Conservation (phyloP, 805 yeast species). For the Cyberlindnera mississippiensis region DNA sequence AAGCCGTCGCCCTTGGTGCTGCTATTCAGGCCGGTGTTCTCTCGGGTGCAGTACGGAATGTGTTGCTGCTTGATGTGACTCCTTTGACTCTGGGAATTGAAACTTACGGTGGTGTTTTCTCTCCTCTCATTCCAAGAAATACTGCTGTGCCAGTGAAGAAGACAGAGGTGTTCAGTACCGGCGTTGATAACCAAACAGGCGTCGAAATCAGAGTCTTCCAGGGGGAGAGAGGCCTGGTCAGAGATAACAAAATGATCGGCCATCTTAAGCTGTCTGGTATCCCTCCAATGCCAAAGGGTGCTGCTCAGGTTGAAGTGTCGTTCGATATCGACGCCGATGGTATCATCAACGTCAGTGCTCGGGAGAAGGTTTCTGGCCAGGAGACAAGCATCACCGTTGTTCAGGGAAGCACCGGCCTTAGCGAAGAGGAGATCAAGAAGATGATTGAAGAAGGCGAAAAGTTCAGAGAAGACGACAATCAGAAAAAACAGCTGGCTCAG, state of each 20-base stretch:
- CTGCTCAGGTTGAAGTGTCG: slow-evolving; percentile 72
- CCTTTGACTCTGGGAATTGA: slow-evolving; percentile 82
- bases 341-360: slow-evolving; percentile 74
- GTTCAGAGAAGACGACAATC: slow-evolving; percentile 56
- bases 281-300: slow-evolving; percentile 75
- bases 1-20: slow-evolving; percentile 89
- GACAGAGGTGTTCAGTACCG: slow-evolving; percentile 73
- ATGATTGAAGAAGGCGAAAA: slow-evolving; percentile 64
- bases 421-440: slow-evolving; percentile 61
- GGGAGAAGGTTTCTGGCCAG: slow-evolving; percentile 73
- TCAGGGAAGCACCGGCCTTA: slow-evolving; percentile 58
- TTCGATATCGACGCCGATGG: slow-evolving; percentile 85
- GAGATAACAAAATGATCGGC: slow-evolving; percentile 74
- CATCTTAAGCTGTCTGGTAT: slow-evolving; percentile 68
- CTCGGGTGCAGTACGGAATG: slow-evolving; percentile 79
- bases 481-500: slow-evolving; percentile 58
- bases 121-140: slow-evolving; percentile 74
- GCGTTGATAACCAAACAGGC: slow-evolving; percentile 82
- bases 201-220: slow-evolving; percentile 76
- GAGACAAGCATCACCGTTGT: slow-evolving; percentile 72
- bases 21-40: slow-evolving; percentile 86
- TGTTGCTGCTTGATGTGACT: slow-evolving; percentile 73
- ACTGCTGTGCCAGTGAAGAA: slow-evolving; percentile 73
- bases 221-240: slow-evolving; percentile 77
- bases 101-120: slow-evolving; percentile 80